Conservation (phyloP, 2,329 filamentous ascomycete species). For the Exophiala aquamarina region DNA sequence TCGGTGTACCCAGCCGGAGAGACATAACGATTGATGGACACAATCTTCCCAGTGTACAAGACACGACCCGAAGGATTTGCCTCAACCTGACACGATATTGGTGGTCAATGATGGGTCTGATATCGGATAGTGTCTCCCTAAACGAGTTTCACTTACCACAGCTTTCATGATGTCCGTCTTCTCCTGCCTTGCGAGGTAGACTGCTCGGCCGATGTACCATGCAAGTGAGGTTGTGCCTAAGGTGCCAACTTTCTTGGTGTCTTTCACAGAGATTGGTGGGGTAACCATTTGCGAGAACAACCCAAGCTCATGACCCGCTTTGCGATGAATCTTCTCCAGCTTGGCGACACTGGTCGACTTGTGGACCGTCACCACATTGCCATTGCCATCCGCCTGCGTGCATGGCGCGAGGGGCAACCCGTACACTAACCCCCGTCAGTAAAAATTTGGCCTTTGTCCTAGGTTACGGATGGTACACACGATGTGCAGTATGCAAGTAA, state of each 20-base stretch:
- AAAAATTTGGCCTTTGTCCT: slow-evolving; percentile 40
- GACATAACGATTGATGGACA: slow-evolving; percentile 41
- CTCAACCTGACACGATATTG: slow-evolving; percentile 30
- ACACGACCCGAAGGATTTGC: slow-evolving; percentile 33
- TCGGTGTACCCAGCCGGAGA: slow-evolving; percentile 38
- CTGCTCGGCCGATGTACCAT: slow-evolving; percentile 59
- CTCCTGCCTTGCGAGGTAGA: slow-evolving; percentile 39
- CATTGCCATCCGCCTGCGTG: no score
- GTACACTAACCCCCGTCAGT: no score
- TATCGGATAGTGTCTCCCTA: slow-evolving; percentile 44
- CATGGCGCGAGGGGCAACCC: no score
- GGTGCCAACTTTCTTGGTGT: no score
- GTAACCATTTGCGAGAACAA: slow-evolving; percentile 52
- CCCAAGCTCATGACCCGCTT: slow-evolving; percentile 52
- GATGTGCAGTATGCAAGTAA: slow-evolving; percentile 28
- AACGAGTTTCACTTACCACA: no score
- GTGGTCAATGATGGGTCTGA: slow-evolving; percentile 50
- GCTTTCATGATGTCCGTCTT: slow-evolving; percentile 51
- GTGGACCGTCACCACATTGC: no score
- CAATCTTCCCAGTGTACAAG: slow-evolving; percentile 48
- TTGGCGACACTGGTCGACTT: no score
- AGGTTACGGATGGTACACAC: slow-evolving; percentile 37
- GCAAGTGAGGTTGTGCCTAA: slow-evolving; percentile 30
- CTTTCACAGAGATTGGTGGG: no score
- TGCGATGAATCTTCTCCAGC: slow-evolving; percentile 45